Evolutionary conservation across 176 grass and related monocot genomes (phyloP).

Genomic region (Triticum monococcum): DNA sequence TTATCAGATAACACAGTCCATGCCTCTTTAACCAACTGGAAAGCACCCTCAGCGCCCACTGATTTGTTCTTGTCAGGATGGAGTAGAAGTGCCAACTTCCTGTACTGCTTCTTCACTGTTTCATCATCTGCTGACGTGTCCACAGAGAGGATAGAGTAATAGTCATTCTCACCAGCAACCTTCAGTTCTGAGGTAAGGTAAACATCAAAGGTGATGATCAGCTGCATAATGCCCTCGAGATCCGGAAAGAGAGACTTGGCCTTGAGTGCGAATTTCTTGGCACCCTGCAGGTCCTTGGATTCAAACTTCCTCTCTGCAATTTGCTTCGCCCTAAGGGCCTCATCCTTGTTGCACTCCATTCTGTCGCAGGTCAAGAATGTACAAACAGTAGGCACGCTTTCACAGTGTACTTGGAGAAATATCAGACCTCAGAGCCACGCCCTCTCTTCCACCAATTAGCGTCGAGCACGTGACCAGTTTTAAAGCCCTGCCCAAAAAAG

Average conservation of each 20-base stretch:
- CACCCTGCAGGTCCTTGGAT: slow-evolving; percentile 37
- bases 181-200: slow-evolving; percentile 37
- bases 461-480: neutral
- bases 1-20: slow-evolving; percentile 41
- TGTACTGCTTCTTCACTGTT: slow-evolving; percentile 19
- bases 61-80: slow-evolving; percentile 7
- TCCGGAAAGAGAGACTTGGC: slow-evolving; percentile 34
- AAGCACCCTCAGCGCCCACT: slow-evolving; percentile 41
- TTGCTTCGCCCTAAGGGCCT: slow-evolving; percentile 38
- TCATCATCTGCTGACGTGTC: slow-evolving; percentile 12
- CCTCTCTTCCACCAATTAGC: neutral
- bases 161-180: slow-evolving; percentile 30
- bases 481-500: neutral
- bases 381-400: neutral
- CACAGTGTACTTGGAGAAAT: neutral
- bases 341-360: slow-evolving; percentile 52
- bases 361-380: neutral
- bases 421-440: neutral
- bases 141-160: slow-evolving; percentile 42
- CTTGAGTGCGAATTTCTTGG: slow-evolving; percentile 45
- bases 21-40: slow-evolving; percentile 27
- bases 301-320: slow-evolving; percentile 38
- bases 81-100: slow-evolving; percentile 28
- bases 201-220: slow-evolving; percentile 37
- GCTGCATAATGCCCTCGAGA: slow-evolving; percentile 37